phyloP scores from a whole-genome alignment of 306 rosid genomes.

The Trifolium subterraneum region DNA sequence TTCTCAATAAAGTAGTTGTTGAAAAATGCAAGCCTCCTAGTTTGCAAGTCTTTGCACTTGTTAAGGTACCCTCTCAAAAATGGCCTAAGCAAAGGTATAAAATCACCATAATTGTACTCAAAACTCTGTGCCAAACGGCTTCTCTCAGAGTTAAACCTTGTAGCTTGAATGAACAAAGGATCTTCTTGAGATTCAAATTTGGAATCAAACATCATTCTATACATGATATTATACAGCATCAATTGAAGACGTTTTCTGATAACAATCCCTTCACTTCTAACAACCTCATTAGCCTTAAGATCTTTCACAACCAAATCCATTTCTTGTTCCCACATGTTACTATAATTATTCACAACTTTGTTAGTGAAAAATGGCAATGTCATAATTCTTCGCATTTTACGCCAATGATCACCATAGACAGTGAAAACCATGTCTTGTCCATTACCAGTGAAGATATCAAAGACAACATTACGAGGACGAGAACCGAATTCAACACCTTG shows the following conservation, averaged over 20 bases:
- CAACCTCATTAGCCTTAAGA: slow-evolving; percentile 46
- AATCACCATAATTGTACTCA: slow-evolving; percentile 89
- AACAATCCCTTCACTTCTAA: slow-evolving; percentile 60
- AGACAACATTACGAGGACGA: slow-evolving; percentile 73
- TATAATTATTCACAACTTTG: slow-evolving; percentile 73
- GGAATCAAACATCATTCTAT: slow-evolving; percentile 85
- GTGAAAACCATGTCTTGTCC: slow-evolving; percentile 96
- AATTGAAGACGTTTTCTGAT: slow-evolving; percentile 69
- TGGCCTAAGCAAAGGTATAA: slow-evolving; percentile 83
- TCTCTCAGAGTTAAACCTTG: slow-evolving; percentile 75
- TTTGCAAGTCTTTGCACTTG: slow-evolving; percentile 79
- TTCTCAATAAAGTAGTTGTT: slow-evolving; percentile 60
- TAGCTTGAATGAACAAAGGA: slow-evolving; percentile 77
- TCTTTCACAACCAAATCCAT: slow-evolving; percentile 77
- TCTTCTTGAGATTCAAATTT: slow-evolving; percentile 82
- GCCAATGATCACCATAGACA: slow-evolving; percentile 78
- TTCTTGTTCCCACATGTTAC: slow-evolving; percentile 85
- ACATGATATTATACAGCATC: slow-evolving; percentile 84
- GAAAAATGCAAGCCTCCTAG: slow-evolving; percentile 72
- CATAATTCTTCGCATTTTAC: slow-evolving; percentile 88
- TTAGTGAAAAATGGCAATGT: slow-evolving; percentile 83
- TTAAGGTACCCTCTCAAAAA: slow-evolving; percentile 75
- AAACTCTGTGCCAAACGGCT: slow-evolving; percentile 88
- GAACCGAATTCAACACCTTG: slow-evolving; percentile 83
- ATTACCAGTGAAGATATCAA: slow-evolving; percentile 78